phyloP scores from a whole-genome alignment of 2,329 filamentous ascomycete genomes.

The Aureobasidium leucospermi region DNA sequence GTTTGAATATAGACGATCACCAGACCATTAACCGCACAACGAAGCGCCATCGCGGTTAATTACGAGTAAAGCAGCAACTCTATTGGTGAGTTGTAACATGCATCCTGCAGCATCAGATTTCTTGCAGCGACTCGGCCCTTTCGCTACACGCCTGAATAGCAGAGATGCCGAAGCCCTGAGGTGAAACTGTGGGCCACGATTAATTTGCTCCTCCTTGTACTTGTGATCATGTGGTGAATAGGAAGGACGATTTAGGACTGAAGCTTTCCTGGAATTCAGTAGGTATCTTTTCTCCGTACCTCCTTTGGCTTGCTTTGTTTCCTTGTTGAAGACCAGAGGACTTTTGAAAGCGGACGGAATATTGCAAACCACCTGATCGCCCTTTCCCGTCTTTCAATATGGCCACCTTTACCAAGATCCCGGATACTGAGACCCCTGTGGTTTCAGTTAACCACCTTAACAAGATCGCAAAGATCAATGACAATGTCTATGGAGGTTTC shows the following conservation, averaged over 20 bases:
- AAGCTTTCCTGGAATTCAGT: background rate
- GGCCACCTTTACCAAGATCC: constrained; percentile 66
- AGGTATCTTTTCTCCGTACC: constrained; percentile 7
- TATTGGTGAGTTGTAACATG: background rate
- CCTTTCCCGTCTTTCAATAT: constrained; percentile 35
- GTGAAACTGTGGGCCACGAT: background rate
- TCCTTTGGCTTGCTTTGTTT: background rate
- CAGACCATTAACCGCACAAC: constrained; percentile 3
- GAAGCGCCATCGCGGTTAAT: background rate
- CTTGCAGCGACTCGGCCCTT: constrained; percentile 5
- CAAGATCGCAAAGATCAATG: constrained; percentile 65
- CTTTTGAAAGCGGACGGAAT: background rate
- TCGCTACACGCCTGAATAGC: constrained; percentile 7
- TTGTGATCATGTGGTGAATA: background rate
- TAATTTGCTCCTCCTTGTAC: background rate
- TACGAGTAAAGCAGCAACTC: background rate
- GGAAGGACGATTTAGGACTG: constrained; percentile 3
- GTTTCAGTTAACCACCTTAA: constrained; percentile 60
- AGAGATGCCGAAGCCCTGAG: background rate
- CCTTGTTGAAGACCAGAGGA: background rate
- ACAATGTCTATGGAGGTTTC: constrained; percentile 78
- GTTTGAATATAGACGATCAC: background rate
- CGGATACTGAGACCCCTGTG: constrained; percentile 52
- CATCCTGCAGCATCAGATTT: background rate
- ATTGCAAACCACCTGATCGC: background rate